phyloP scores from a whole-genome alignment of 2,329 filamentous ascomycete species.

The Plectosphaerella plurivora region DNA sequence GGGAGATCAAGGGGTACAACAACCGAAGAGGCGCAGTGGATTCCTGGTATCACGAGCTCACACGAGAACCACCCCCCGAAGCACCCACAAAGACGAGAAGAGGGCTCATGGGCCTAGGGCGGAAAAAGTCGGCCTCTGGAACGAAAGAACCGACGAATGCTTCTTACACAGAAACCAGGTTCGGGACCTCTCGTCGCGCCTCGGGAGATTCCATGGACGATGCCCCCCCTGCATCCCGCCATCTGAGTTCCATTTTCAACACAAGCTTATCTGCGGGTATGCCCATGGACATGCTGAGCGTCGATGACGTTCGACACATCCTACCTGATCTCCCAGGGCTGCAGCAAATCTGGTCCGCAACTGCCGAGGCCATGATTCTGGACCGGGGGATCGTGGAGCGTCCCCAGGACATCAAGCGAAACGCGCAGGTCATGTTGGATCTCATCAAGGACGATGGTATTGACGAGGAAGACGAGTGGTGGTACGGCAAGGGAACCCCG shows the following conservation, averaged over 20 bases:
- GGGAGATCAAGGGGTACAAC: conserved; percentile 65
- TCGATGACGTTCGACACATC: conserved; percentile 45
- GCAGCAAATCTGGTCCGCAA: conserved; percentile 58
- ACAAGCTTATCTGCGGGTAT: conserved; percentile 57
- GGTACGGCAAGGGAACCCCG: conserved; percentile 50
- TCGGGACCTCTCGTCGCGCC: neutral
- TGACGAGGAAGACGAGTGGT: conserved; percentile 58
- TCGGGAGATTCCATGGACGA: conserved; percentile 6
- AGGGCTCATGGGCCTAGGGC: conserved; percentile 47
- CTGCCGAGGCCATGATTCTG: conserved; percentile 58
- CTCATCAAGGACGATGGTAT: conserved; percentile 59
- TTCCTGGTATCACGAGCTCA: conserved; percentile 51
- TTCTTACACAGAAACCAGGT: conserved; percentile 8
- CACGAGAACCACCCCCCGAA: conserved; percentile 35
- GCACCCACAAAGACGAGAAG: conserved; percentile 44
- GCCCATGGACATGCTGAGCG: conserved; percentile 53
- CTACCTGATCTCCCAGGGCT: conserved; percentile 52
- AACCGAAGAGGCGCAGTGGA: conserved; percentile 55
- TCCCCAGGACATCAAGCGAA: conserved; percentile 58
- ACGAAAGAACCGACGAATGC: conserved; percentile 23
- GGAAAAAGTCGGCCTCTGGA: conserved; percentile 50
- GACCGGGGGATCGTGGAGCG: conserved; percentile 54
- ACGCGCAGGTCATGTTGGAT: conserved; percentile 57
- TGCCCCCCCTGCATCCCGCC: neutral
- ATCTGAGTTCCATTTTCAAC: conserved; percentile 40